phyloP scores from a whole-genome alignment of 2,329 filamentous ascomycete genomes.

The Sphaerulina vaccinii region DNA sequence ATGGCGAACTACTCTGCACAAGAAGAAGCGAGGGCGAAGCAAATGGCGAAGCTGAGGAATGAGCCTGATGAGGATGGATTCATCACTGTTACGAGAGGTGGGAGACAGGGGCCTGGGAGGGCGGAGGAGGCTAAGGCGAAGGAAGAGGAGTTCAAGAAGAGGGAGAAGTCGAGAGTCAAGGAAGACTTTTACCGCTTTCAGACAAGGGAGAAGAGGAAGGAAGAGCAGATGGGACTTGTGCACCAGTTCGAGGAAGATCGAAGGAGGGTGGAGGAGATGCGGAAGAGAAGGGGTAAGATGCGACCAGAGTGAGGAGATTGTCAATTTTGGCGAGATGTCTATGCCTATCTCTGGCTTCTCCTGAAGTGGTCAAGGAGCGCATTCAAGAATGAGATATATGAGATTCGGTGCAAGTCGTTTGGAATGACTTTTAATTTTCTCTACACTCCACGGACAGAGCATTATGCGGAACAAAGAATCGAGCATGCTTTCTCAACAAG shows the following conservation, averaged over 20 bases:
- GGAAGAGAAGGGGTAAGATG: constrained; percentile 28
- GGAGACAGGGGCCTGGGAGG: constrained; percentile 69
- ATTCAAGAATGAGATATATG: too few relatives aligned
- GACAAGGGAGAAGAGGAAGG: constrained; percentile 74
- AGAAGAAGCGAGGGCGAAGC: constrained; percentile 63
- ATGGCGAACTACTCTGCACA: constrained; percentile 73
- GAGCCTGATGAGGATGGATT: constrained; percentile 95
- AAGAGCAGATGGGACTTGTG: constrained; percentile 66
- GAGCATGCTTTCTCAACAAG: too few relatives aligned
- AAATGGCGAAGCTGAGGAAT: constrained; percentile 64
- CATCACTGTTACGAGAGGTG: constrained; percentile 81
- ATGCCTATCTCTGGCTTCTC: too few relatives aligned
- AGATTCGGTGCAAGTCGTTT: too few relatives aligned
- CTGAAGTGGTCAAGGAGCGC: too few relatives aligned
- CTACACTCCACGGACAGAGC: too few relatives aligned
- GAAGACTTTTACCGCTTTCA: constrained; percentile 84
- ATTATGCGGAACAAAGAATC: too few relatives aligned
- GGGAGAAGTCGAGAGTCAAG: constrained; percentile 60
- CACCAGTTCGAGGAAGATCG: constrained; percentile 62
- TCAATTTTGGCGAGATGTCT: too few relatives aligned
- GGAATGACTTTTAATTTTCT: too few relatives aligned
- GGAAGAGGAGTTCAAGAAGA: constrained; percentile 61
- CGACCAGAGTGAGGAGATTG: constrained; percentile 27
- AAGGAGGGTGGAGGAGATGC: constrained; percentile 29
- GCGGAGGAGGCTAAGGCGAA: constrained; percentile 60